These are phyloP conservation scores for Agrocybe praecox DNA, from an alignment of 768 basidiomycete genomes.

Conservation along the genomic window DNA sequence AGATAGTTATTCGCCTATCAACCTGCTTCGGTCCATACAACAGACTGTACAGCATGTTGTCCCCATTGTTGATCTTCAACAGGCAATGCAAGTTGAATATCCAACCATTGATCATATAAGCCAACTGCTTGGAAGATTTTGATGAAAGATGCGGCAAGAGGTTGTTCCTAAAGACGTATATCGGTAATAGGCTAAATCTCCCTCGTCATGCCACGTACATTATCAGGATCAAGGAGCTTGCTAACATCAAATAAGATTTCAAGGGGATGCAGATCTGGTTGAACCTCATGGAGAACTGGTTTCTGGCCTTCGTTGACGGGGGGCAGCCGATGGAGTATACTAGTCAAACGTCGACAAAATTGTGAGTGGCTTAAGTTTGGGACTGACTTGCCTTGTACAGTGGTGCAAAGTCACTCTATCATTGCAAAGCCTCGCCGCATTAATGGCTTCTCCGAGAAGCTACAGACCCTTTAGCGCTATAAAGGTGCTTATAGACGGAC, in stretches of 20 bases:
- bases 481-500: not conserved
- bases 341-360: slow-evolving; percentile 25
- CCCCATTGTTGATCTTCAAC: slow-evolving; percentile 67
- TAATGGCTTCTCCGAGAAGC: slow-evolving; percentile 78
- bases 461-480: slow-evolving; percentile 28
- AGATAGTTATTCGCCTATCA: slow-evolving; percentile 4
- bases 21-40: slow-evolving; percentile 77
- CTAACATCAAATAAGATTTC: slow-evolving; percentile 78
- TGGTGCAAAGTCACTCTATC: slow-evolving; percentile 77
- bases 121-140: slow-evolving; percentile 69
- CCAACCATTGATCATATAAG: slow-evolving; percentile 73
- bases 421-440: slow-evolving; percentile 70
- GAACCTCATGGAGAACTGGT: slow-evolving; percentile 69
- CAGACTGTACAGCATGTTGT: slow-evolving; percentile 72
- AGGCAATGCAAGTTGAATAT: slow-evolving; percentile 51
- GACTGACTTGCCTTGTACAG: slow-evolving; percentile 64
- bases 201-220: slow-evolving; percentile 40
- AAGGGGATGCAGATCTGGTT: slow-evolving; percentile 73
- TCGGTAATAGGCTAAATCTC: not conserved
- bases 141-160: slow-evolving; percentile 66
- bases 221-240: slow-evolving; percentile 70
- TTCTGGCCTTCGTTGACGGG: slow-evolving; percentile 45
- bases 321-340: slow-evolving; percentile 74
- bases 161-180: slow-evolving; percentile 58
- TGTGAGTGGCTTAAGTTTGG: not conserved